Evolutionary conservation across 495 filamentous ascomycete species (phyloP).

Genomic region (Tuber brumale): DNA sequence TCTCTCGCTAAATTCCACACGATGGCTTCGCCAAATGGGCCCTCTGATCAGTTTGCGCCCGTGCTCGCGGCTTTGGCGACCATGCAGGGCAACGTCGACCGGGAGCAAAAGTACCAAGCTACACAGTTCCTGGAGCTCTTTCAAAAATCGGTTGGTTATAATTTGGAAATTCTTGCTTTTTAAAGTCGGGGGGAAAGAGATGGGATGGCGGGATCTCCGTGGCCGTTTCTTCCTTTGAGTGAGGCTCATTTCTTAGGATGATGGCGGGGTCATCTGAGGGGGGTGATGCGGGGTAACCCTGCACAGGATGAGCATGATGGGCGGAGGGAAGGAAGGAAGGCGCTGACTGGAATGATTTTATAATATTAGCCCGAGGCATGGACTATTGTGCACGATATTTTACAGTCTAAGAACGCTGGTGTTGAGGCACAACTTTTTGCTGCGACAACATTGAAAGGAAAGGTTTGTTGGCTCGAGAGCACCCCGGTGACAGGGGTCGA

Average conservation of each 20-base stretch:
- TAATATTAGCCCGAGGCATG: slow-evolving; percentile 70
- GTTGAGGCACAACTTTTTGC: slow-evolving; percentile 89
- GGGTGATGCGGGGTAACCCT: slow-evolving; percentile 41
- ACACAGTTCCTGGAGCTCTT: slow-evolving; percentile 88
- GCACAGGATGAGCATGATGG: slow-evolving; percentile 28
- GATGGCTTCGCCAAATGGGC: slow-evolving; percentile 61
- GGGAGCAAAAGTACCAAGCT: slow-evolving; percentile 77
- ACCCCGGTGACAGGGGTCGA: slow-evolving; percentile 10
- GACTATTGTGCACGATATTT: slow-evolving; percentile 74
- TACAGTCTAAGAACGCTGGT: slow-evolving; percentile 66
- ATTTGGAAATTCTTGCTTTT: slow-evolving; percentile 38
- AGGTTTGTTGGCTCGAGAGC: slow-evolving; percentile 54
- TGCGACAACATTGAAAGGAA: slow-evolving; percentile 93
- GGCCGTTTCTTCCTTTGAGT: slow-evolving; percentile 27
- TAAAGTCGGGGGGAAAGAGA: slow-evolving; percentile 37
- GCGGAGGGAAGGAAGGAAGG: slow-evolving; percentile 35
- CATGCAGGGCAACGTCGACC: slow-evolving; percentile 77
- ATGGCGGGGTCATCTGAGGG: slow-evolving; percentile 34
- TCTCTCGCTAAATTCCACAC: slow-evolving; percentile 20
- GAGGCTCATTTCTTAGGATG: slow-evolving; percentile 31
- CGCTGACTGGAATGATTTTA: slow-evolving; percentile 32
- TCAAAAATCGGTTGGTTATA: slow-evolving; percentile 85
- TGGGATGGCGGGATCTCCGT: slow-evolving; percentile 20
- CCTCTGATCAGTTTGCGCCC: slow-evolving; percentile 62
- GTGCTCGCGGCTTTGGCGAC: slow-evolving; percentile 82